Evolutionary conservation across 208 protist species (phyloP).

Genomic region (Angomonas deanei): DNA sequence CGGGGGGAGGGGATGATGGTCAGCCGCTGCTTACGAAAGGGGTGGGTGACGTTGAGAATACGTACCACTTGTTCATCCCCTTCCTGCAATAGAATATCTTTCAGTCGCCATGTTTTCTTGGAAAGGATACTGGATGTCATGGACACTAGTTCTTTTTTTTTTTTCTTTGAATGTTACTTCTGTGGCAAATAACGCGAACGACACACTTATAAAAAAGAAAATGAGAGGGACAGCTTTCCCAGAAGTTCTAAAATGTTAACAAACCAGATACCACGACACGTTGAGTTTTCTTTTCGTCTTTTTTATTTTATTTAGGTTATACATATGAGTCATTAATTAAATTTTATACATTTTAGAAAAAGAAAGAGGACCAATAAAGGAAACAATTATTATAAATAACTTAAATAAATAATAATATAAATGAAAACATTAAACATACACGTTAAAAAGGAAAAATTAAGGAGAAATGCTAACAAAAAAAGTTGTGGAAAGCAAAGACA

Average conservation of each 20-base stretch:
- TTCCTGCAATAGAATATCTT: slow-evolving; percentile 65
- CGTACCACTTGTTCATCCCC: slow-evolving; percentile 53
- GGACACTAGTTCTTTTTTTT: not conserved
- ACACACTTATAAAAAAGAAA: too few relatives aligned
- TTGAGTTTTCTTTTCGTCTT: too few relatives aligned
- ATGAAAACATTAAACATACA: not conserved
- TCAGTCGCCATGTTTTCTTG: slow-evolving; percentile 70
- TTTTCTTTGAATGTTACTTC: too few relatives aligned
- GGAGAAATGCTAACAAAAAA: too few relatives aligned
- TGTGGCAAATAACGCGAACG: too few relatives aligned
- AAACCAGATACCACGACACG: too few relatives aligned
- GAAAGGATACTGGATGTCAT: slow-evolving; percentile 18
- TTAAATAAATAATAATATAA: not conserved
- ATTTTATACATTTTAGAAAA: slow-evolving; percentile 6
- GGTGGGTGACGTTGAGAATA: slow-evolving; percentile 70
- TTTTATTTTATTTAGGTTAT: slow-evolving; percentile 8
- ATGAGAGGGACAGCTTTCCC: not conserved
- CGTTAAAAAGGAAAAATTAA: slow-evolving; percentile 3
- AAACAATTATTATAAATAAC: not conserved
- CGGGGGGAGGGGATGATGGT: slow-evolving; percentile 65
- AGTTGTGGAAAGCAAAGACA: too few relatives aligned
- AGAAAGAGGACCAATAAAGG: not conserved
- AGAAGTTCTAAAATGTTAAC: not conserved
- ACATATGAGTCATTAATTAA: not conserved
- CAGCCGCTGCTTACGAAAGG: slow-evolving; percentile 69